A percentile compares a stretch with the other conserved stretches of the same genome.
phyloP scores from a whole-genome alignment of 2,329 filamentous ascomycete genomes.

The Ilyonectria robusta region DNA sequence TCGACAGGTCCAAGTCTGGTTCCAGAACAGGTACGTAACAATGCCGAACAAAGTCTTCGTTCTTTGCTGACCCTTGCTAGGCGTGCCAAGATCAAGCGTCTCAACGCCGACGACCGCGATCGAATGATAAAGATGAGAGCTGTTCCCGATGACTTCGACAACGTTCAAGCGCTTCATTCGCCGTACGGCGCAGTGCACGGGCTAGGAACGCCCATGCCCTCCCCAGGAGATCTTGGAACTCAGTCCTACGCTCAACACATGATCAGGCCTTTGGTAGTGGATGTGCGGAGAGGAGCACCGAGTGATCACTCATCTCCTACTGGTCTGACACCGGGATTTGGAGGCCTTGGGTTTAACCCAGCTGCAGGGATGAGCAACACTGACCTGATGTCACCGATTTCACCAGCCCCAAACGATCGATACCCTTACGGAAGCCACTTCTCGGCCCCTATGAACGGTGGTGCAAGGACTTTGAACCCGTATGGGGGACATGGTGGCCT shows the following conservation, averaged over 20 bases:
- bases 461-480: conserved; percentile 66
- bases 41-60: neutral
- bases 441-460: conserved; percentile 61
- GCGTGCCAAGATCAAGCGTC: conserved; percentile 79
- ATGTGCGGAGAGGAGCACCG: conserved; percentile 74
- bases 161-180: conserved; percentile 77
- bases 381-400: conserved; percentile 71
- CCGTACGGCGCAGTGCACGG: conserved; percentile 74
- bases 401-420: conserved; percentile 67
- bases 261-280: conserved; percentile 78
- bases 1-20: conserved; percentile 97
- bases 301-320: conserved; percentile 78
- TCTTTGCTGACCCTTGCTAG: conserved; percentile 54
- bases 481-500: conserved; percentile 66
- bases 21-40: conserved; percentile 87
- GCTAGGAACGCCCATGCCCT: conserved; percentile 62
- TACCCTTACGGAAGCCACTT: conserved; percentile 67
- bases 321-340: conserved; percentile 77
- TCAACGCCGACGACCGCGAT: conserved; percentile 79
- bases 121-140: conserved; percentile 81
- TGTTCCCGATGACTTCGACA: conserved; percentile 79
- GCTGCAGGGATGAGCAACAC: conserved; percentile 64
- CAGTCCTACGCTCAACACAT: conserved; percentile 71
- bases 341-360: conserved; percentile 75
- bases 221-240: conserved; percentile 63